These are phyloP conservation scores for Lathyrus aphaca DNA, from an alignment of 306 rosid genomes.

Conservation along the genomic window DNA sequence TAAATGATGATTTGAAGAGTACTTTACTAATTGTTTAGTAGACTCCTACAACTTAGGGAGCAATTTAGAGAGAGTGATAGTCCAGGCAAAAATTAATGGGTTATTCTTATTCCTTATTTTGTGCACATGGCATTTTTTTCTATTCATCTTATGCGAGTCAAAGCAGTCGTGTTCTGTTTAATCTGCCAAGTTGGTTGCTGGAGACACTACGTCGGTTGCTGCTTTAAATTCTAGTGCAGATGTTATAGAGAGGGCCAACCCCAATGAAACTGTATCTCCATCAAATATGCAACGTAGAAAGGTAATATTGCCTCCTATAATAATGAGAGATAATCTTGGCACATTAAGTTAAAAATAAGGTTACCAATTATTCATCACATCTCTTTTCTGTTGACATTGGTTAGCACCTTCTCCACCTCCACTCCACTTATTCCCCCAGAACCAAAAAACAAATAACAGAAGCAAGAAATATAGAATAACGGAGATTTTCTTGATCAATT, in stretches of 20 bases:
- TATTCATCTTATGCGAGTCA: no score
- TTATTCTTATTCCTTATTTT: background rate
- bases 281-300: constrained; percentile 54
- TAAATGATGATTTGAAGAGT: background rate
- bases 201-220: constrained; percentile 57
- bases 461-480: constrained; percentile 5
- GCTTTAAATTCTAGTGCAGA: constrained; percentile 60
- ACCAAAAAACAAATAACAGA: background rate
- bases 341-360: constrained; percentile 52
- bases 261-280: constrained; percentile 62
- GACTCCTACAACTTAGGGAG: background rate
- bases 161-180: no score
- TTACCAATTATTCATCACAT: constrained; percentile 9
- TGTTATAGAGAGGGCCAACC: constrained; percentile 56
- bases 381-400: constrained; percentile 1
- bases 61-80: background rate
- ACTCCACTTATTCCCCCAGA: background rate
- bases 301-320: constrained; percentile 51
- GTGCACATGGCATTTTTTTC: no score
- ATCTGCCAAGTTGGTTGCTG: no score
- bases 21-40: background rate
- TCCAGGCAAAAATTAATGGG: background rate
- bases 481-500: background rate
- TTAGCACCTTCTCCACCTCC: constrained; percentile 16
- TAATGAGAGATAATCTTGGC: constrained; percentile 67